Base-by-base conservation (phyloP, 2,329 filamentous ascomycete species). In the Leptoxyphium fumago region DNA sequence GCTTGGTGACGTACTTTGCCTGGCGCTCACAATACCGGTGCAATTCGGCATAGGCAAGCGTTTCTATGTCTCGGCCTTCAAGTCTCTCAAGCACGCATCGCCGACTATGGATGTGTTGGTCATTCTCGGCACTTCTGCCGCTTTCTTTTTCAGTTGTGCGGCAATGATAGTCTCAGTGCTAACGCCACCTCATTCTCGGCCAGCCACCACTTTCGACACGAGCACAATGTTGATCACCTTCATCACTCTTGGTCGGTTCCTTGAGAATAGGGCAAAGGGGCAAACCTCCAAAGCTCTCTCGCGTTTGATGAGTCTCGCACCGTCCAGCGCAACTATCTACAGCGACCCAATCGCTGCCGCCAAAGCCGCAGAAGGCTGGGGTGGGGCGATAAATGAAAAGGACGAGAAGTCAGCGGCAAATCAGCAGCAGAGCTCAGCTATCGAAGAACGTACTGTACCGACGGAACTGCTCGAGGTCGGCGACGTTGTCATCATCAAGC, bases 221-320 rank as follows among this genome's bases (percentile, higher is more conserved):
- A 95, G 88, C 64, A 94, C 87, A 17, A 98, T 96, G 91, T 73
- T 98, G 42, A 88, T 98, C 61, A 94, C 87, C 0, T 96, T 98
- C 60, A 86, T 95, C 61, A 87, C 83, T 1, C 67, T 98, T 2
- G 86, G 91, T 3, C 80, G 91, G 30, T 98, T 83, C 67, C 67
- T 98, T 14, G 91, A 98, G 64, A 98, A 96, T 60, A 72, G 80
- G 14, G 91, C 91, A 43, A 98, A 96, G 67, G 91, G 91, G 0
- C 85, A 96, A 65, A 98, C 91, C 0, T 95, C 88, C 5, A 91
- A 85, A 59, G 91, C 91, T 1, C 74, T 98, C 2, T 96, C 89
- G 7, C 77, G 81, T 18, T 76, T 98, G 29, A 98, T 98, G 91
- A 95, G 86, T 13, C 71, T 98, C 40, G 85, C 91, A 21, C 91